These are phyloP conservation scores for Sechiopsis laciniata DNA, from an alignment of 306 rosid species.

Conservation along the genomic window DNA sequence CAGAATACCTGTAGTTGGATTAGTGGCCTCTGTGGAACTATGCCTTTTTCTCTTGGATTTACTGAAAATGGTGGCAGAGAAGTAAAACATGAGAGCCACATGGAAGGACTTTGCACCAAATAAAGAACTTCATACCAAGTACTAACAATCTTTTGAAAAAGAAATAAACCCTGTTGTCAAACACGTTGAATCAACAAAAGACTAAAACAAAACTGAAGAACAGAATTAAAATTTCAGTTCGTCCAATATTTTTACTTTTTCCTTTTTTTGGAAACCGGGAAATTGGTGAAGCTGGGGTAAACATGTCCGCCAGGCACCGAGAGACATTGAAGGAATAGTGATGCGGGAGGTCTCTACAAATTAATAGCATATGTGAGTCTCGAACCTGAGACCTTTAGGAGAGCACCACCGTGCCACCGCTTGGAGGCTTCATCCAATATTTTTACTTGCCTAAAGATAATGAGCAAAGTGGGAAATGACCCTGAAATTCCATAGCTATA, in stretches of 20 bases:
- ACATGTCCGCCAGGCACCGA: too few species aligned
- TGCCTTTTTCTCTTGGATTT: constrained; percentile 59
- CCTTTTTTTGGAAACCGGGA: too few species aligned
- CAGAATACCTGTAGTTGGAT: constrained; percentile 33
- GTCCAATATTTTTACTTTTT: too few species aligned
- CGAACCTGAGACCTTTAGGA: too few species aligned
- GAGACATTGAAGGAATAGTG: too few species aligned
- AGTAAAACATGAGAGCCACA: constrained; percentile 20
- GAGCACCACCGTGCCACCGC: too few species aligned
- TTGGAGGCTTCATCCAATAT: neutral
- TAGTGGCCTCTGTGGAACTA: constrained; percentile 34
- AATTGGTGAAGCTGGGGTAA: too few species aligned
- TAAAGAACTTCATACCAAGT: neutral
- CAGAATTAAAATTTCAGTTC: neutral
- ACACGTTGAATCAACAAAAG: constrained; percentile 2
- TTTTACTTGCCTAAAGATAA: neutral
- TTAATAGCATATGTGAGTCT: too few species aligned
- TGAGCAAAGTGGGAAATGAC: neutral
- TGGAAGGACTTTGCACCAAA: neutral
- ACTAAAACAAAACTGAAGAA: neutral
- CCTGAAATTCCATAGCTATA: neutral
- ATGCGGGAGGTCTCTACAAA: too few species aligned
- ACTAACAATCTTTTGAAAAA: neutral
- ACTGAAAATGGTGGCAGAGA: constrained; percentile 9
- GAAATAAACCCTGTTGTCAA: neutral